These are phyloP conservation scores for Blastobotrys mokoenaii DNA, from an alignment of 805 yeast genomes.

Conservation along the genomic window DNA sequence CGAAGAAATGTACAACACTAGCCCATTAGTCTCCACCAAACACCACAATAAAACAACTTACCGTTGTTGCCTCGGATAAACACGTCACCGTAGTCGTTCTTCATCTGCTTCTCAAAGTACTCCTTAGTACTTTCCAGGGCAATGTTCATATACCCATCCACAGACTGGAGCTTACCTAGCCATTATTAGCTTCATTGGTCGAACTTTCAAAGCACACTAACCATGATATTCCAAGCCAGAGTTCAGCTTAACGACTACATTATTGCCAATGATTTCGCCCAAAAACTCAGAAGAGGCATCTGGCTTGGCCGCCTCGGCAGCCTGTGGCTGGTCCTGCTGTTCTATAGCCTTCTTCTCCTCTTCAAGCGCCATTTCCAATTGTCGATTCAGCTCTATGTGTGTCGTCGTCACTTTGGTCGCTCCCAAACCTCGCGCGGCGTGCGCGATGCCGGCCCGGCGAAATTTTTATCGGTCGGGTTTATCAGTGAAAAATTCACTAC, in stretches of 20 bases:
- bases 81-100: slow-evolving; percentile 61
- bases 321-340: too few species aligned
- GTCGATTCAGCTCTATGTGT: background rate
- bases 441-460: background rate
- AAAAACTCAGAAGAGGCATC: slow-evolving; percentile 67
- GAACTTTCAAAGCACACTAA: slow-evolving; percentile 18
- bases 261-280: slow-evolving; percentile 66
- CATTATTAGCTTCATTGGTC: too few species aligned
- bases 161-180: slow-evolving; percentile 51
- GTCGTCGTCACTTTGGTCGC: background rate
- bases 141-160: slow-evolving; percentile 95
- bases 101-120: slow-evolving; percentile 39
- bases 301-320: slow-evolving; percentile 6
- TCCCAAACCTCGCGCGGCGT: background rate
- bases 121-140: slow-evolving; percentile 77
- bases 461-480: background rate
- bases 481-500: background rate
- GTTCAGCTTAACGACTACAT: slow-evolving; percentile 74
- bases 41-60: slow-evolving; percentile 29
- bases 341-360: background rate
- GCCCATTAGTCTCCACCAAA: background rate
- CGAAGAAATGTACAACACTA: slow-evolving; percentile 27
- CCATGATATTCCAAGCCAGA: slow-evolving; percentile 84
- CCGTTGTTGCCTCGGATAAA: slow-evolving; percentile 85
- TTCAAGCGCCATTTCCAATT: background rate